Evolutionary conservation across 164 flowering plant genomes (phyloP), one percentile per base, ranked within the genome.

Genomic region (Akebia trifoliata): DNA sequence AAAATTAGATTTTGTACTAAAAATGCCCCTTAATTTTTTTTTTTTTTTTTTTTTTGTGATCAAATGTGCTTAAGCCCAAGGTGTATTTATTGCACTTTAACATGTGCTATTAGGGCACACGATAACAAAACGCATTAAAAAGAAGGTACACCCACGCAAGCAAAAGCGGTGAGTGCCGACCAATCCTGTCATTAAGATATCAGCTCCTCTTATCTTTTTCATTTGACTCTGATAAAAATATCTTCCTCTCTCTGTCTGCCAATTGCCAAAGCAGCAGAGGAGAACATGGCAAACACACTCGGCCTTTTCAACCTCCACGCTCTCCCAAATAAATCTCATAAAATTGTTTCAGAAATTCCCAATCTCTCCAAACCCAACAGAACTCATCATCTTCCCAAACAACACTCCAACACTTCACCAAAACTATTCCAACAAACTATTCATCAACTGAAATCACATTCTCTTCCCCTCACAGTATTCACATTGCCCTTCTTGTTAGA

Each of bases 401-500:
- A 8, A 35, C 59, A 62, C 65, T 15, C 64, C 61, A 49, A 47
- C 50, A 37, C 66, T 70, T 44, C 24, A 69, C 42, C 37, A 26
- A 21, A 15, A 39, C n/a, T 49, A 20, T 30, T 67, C 35, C 53
- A 45, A n/a, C 52, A 63, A 21, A 50, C 66, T 12, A 15, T 53
- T 36, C 58, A 66, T 20, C 65, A 56, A 1, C 64, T 80, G 4
- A 73, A 63, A 45, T 59, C 76, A 4, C 64, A 70, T 46, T 26
- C 86, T 44, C 73, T 84, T 42, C 79, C 88, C 44, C 71, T 80
- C 37, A 38, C 82, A 1, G 72, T 86, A 6, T 30, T 81, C 69
- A 25, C 97, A 61, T 69, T 85, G 40, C 90, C 89, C 22, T 79
- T 85, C 78, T 61, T 87, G 5, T 38, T 79, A 2, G 77, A 70